A percentile compares a stretch with the other conserved stretches of the same genome.
These are phyloP conservation scores for Solanum tacnaense DNA, from an alignment of 257 asterid genomes.

Conservation along the genomic window DNA sequence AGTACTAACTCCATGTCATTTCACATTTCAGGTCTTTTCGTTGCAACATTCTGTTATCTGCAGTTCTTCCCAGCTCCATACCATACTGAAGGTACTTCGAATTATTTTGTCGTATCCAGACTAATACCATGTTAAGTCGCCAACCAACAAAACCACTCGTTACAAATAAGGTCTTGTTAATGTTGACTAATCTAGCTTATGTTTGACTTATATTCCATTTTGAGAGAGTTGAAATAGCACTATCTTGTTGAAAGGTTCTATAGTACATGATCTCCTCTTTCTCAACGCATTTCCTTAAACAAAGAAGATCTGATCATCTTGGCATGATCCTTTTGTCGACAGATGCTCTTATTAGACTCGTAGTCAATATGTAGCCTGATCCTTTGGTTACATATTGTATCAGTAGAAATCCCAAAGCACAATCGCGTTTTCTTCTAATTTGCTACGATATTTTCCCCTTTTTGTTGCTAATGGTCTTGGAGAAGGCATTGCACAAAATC, in stretches of 20 bases:
- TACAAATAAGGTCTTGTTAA: background rate
- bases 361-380: background rate
- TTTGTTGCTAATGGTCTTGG: background rate
- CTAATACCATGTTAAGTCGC: background rate
- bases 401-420: background rate
- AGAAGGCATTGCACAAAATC: background rate
- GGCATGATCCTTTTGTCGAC: background rate
- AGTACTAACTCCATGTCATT: background rate
- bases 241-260: background rate
- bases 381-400: background rate
- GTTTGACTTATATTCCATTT: background rate
- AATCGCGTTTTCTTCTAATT: background rate
- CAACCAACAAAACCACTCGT: background rate
- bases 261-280: background rate
- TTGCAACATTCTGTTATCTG: constrained; percentile 66
- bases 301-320: background rate
- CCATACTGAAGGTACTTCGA: constrained; percentile 33
- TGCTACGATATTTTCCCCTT: background rate
- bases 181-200: background rate
- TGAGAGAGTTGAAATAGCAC: background rate
- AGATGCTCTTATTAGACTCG: background rate
- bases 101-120: background rate
- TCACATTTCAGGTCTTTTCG: constrained; percentile 38
- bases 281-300: background rate
- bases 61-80: constrained; percentile 90